Conservation (phyloP, 139 green algal species). For the Raphidocelis subcapitata region DNA sequence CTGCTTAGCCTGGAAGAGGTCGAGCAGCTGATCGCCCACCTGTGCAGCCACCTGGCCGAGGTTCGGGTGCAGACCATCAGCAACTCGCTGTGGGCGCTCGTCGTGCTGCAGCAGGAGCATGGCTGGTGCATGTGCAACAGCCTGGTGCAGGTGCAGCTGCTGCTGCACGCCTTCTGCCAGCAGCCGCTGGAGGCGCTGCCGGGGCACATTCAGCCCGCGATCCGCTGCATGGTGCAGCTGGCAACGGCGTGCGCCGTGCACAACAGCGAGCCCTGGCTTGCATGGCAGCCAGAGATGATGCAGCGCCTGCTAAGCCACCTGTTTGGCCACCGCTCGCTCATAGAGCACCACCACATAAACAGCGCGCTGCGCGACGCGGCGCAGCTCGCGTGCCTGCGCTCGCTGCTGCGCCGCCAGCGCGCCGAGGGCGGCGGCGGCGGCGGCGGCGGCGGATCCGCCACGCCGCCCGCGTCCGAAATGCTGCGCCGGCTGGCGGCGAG, state of each 20-base stretch:
- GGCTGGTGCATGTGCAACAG: slow-evolving; percentile 14
- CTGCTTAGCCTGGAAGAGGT: slow-evolving; percentile 17
- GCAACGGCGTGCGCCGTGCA: slow-evolving; percentile 9
- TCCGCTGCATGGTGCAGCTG: slow-evolving; percentile 7
- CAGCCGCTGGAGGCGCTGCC: neutral
- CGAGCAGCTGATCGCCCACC: slow-evolving; percentile 34
- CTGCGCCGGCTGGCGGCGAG: too few species aligned
- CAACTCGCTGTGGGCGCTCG: slow-evolving; percentile 1
- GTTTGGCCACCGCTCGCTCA: neutral
- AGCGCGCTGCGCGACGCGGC: slow-evolving; percentile 8
- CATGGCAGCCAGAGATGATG: slow-evolving; percentile 17
- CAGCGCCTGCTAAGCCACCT: slow-evolving; percentile 10
- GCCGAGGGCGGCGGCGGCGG: too few species aligned
- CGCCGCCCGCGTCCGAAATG: too few species aligned
- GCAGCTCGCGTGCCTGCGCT: slow-evolving; percentile 6
- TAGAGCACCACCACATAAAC: slow-evolving; percentile 19
- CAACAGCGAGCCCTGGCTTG: slow-evolving; percentile 5
- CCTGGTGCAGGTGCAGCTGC: neutral
- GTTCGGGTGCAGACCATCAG: slow-evolving; percentile 17
- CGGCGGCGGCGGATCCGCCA: too few species aligned
- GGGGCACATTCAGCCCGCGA: neutral
- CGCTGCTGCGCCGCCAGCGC: neutral
- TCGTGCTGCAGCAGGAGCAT: slow-evolving; percentile 5
- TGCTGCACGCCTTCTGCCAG: neutral
- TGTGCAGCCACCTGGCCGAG: slow-evolving; percentile 32